Evolutionary conservation across 305 asterid genomes (phyloP), one percentile per base, ranked within the genome.

Genomic region (Plantago coronopus): DNA sequence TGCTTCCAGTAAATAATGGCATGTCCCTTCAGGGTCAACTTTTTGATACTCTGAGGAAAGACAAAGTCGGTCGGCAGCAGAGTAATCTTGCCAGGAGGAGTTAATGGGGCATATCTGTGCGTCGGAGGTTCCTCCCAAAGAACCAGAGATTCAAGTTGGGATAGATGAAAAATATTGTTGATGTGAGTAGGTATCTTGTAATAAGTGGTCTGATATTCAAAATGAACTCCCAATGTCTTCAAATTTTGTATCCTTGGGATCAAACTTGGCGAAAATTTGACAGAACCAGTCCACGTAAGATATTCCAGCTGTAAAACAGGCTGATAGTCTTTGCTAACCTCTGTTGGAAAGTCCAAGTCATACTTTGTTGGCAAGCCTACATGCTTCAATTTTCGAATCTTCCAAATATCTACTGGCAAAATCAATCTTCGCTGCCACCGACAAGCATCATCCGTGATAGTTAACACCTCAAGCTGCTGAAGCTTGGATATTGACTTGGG

Each of bases 91-190:
- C n/a, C n/a, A n/a, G n/a, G n/a, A n/a, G n/a, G n/a, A n/a, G n/a
- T n/a, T n/a, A 4, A 16, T 31, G 38, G 38, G 38, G 38, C 38
- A n/a, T n/a, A n/a, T n/a, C 7, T 7, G 38, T 31, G 7, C 7
- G 0, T 12, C 5, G 47, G 17, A 0, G n/a, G n/a, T 1, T 11
- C 48, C 13, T 29, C 6, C 0, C 14, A 6, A 14, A 42, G 17
- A 11, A 22, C 49, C 45, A 69, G 51, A 2, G 43, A 38, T 47
- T 63, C 54, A 6, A 69, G 69, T 23, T 62, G 43, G 15, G 27
- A 18, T 16, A 69, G 65, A 69, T 40, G 29, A 23, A 6, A 47
- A 18, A 62, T 48, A 21, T 29, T n/a, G 20, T 45, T n/a, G n/a
- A n/a, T n/a, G n/a, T n/a, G n/a, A n/a, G n/a, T n/a, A n/a, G n/a